Percentiles rank a stretch among this genome's conserved stretches.
Evolutionary conservation across 805 yeast species (phyloP).

Genomic region (Wickerhamiella siamensis): DNA sequence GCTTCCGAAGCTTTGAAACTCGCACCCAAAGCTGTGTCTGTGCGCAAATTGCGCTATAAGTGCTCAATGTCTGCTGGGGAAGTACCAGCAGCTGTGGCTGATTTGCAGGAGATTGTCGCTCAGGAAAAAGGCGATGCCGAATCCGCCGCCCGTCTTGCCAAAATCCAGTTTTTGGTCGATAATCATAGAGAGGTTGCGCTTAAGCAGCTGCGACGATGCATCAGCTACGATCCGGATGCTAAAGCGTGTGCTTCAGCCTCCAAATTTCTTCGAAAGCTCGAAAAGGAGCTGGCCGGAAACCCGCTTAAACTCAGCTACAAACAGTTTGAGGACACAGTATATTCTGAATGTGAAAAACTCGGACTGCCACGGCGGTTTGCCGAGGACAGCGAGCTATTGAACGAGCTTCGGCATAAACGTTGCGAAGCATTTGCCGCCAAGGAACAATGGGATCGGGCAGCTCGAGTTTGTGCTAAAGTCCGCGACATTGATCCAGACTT

Average conservation of each 20-base stretch:
- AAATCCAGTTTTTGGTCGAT: conserved; percentile 31
- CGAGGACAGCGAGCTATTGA: conserved; percentile 14
- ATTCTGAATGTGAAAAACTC: conserved; percentile 6
- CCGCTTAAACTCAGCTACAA: conserved; percentile 8
- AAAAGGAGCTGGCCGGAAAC: conserved; percentile 17
- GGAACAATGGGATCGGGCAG: conserved; percentile 18
- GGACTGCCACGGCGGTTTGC: conserved; percentile 8
- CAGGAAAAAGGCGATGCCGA: conserved; percentile 19
- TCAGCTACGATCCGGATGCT: conserved; percentile 65
- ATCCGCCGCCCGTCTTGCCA: conserved; percentile 24
- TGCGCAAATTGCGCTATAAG: conserved; percentile 22
- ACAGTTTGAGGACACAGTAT: conserved; percentile 6
- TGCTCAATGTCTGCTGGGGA: conserved; percentile 23
- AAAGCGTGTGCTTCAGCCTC: conserved; percentile 36
- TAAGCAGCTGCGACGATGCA: conserved; percentile 46
- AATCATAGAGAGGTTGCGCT: conserved; percentile 39
- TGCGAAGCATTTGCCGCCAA: conserved; percentile 17
- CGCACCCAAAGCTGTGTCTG: conserved; percentile 18
- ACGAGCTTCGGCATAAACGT: conserved; percentile 11
- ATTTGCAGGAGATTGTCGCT: conserved; percentile 21
- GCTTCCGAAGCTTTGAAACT: conserved; percentile 19
- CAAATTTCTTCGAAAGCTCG: conserved; percentile 18
- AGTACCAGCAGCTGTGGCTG: conserved; percentile 24
- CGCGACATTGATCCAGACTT: conserved; percentile 19
- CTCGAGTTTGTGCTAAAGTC: conserved; percentile 19